Conservation (phyloP, 2,329 filamentous ascomycete genomes). For the Colletotrichum lini region DNA sequence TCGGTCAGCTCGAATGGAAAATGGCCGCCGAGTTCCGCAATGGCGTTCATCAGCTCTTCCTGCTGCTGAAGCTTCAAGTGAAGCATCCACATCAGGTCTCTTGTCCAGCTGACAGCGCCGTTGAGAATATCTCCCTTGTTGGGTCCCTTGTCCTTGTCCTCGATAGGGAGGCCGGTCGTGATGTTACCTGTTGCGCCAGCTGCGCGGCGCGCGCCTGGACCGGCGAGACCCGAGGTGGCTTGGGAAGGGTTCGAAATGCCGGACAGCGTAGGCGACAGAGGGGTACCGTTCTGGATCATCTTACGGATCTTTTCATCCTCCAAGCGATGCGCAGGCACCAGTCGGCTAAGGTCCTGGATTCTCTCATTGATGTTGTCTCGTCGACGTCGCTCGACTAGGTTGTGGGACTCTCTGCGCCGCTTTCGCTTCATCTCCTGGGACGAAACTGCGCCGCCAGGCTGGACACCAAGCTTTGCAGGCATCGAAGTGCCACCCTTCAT, state of each 20-base stretch:
- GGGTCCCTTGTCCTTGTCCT: constrained; percentile 98
- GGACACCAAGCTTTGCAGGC: constrained; percentile 84
- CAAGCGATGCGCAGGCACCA: constrained; percentile 91
- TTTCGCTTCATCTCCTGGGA: constrained; percentile 95
- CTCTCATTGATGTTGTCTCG: constrained; percentile 99
- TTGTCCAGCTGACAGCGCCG: constrained; percentile 95
- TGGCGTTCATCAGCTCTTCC: constrained; percentile 84
- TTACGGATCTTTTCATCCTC: constrained; percentile 98
- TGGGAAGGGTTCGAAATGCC: constrained; percentile 78
- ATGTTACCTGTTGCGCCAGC: constrained; percentile 83
- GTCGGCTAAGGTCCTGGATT: constrained; percentile 94
- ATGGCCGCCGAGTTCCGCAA: constrained; percentile 79
- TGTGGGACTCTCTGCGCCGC: constrained; percentile 93
- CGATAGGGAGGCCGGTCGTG: constrained; percentile 90
- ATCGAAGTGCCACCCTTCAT: constrained; percentile 90
- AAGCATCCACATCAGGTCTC: constrained; percentile 97
- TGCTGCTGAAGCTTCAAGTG: constrained; percentile 91
- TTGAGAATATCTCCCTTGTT: constrained; percentile 99
- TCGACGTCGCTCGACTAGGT: constrained; percentile 93
- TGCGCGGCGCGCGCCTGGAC: constrained; percentile 85
- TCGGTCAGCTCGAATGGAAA: constrained; percentile 89
- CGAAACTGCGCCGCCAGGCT: constrained; percentile 69
- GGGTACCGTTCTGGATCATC: constrained; percentile 91
- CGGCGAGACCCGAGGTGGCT: constrained; percentile 90
- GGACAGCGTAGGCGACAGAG: constrained; percentile 85